These are phyloP conservation scores for Magnolia sinica DNA, from an alignment of 164 flowering plant genomes.

Conservation along the genomic window DNA sequence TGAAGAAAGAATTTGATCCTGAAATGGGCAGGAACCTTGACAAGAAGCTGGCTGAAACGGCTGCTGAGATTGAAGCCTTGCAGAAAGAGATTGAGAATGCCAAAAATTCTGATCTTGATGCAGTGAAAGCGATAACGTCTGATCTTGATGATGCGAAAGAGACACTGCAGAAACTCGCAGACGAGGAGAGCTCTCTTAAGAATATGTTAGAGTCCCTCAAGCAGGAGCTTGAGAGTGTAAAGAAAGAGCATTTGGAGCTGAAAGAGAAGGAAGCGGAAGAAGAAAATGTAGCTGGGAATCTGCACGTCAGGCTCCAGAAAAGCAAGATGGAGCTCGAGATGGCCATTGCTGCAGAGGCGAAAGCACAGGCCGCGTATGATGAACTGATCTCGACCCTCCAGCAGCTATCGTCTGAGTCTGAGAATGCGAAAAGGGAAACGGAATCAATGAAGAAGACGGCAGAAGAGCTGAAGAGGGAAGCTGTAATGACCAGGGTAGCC, in stretches of 20 bases:
- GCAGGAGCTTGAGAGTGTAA: conserved; percentile 64
- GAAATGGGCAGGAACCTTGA: conserved; percentile 44
- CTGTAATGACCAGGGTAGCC: conserved; percentile 38
- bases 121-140: conserved; percentile 50
- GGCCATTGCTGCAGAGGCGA: conserved; percentile 52
- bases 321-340: conserved; percentile 70
- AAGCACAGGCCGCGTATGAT: conserved; percentile 52
- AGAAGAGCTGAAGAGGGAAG: conserved; percentile 61
- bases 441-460: conserved; percentile 61
- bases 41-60: conserved; percentile 46
- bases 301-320: conserved; percentile 70
- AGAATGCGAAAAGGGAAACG: conserved; percentile 50
- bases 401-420: conserved; percentile 58
- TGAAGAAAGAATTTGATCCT: conserved; percentile 61
- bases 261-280: conserved; percentile 79
- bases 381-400: conserved; percentile 61
- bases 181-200: conserved; percentile 62
- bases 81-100: conserved; percentile 56
- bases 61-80: conserved; percentile 44
- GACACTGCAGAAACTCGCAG: conserved; percentile 65
- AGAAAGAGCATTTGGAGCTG: conserved; percentile 66
- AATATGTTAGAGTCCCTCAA: conserved; percentile 64
- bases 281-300: conserved; percentile 64
- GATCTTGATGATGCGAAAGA: conserved; percentile 83
- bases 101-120: conserved; percentile 63